Evolutionary conservation across 225 moss, liverwort and hornwort species (phyloP).

Genomic region (Lunularia cruciata): DNA sequence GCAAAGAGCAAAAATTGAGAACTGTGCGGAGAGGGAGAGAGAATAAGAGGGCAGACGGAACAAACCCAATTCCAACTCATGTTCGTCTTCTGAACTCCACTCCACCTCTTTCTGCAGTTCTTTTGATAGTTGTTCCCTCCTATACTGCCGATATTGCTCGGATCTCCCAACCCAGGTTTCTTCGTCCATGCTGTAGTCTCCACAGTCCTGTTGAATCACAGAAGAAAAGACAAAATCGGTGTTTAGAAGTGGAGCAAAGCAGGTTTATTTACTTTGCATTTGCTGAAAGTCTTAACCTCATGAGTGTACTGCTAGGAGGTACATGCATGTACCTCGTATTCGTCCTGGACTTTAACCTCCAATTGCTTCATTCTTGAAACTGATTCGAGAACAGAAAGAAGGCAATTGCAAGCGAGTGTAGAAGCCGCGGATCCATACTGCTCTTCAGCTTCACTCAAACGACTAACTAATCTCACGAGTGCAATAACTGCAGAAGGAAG

Average conservation of each 20-base stretch:
- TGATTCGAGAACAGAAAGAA: constrained; percentile 10
- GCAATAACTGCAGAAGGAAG: constrained; percentile 17
- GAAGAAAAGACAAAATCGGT: neutral
- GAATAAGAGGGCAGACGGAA: neutral
- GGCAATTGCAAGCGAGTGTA: constrained; percentile 19
- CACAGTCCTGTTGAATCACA: constrained; percentile 12
- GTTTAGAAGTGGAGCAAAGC: too few relatives aligned
- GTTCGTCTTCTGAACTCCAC: constrained; percentile 28
- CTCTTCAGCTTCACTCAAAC: constrained; percentile 12
- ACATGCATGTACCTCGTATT: constrained; percentile 17
- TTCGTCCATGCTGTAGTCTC: constrained; percentile 12
- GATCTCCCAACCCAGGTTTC: constrained; percentile 27
- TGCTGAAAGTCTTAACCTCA: too few relatives aligned
- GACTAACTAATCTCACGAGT: constrained; percentile 12
- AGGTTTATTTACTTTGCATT: too few relatives aligned
- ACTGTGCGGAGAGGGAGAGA: neutral
- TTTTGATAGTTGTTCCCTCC: constrained; percentile 24
- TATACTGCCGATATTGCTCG: constrained; percentile 25
- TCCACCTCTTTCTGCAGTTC: constrained; percentile 26
- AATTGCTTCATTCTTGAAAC: constrained; percentile 20
- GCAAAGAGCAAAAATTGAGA: neutral
- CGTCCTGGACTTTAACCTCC: constrained; percentile 17
- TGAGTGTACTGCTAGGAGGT: too few relatives aligned
- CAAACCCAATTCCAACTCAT: constrained; percentile 25
- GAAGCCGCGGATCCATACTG: constrained; percentile 10